phyloP scores from a whole-genome alignment of 108 stramenopile genomes.

The Skeletonema marinoi region DNA sequence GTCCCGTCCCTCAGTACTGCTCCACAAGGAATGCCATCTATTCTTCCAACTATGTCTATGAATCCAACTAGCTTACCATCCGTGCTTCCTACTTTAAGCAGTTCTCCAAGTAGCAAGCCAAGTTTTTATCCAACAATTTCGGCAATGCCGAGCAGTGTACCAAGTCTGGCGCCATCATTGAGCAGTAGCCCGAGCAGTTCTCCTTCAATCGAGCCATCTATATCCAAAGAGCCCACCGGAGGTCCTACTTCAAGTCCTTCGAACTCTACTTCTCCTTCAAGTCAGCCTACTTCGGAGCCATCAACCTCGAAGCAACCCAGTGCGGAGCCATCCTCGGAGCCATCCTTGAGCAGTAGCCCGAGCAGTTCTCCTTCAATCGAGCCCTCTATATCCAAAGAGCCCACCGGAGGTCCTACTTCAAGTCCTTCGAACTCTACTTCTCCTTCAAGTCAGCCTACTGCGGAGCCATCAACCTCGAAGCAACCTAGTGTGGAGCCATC shows the following conservation, averaged over 20 bases:
- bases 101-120: neutral
- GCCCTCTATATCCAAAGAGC: neutral
- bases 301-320: constrained; percentile 5
- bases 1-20: no score
- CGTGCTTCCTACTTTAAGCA: no score
- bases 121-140: neutral
- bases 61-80: no score
- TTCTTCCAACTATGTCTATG: no score
- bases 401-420: neutral
- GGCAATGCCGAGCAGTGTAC: neutral
- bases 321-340: neutral
- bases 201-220: constrained; percentile 14
- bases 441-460: neutral
- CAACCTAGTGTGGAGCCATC: neutral
- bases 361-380: neutral
- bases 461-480: neutral
- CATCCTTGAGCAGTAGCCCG: neutral
- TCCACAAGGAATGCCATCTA: no score
- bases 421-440: neutral
- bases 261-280: neutral
- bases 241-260: neutral
- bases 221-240: neutral
- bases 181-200: neutral
- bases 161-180: no score
- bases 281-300: neutral